Evolutionary conservation across 2,329 filamentous ascomycete species (phyloP), one percentile per base, ranked within the genome.

Genomic region (Rhinocladiella mackenziei): DNA sequence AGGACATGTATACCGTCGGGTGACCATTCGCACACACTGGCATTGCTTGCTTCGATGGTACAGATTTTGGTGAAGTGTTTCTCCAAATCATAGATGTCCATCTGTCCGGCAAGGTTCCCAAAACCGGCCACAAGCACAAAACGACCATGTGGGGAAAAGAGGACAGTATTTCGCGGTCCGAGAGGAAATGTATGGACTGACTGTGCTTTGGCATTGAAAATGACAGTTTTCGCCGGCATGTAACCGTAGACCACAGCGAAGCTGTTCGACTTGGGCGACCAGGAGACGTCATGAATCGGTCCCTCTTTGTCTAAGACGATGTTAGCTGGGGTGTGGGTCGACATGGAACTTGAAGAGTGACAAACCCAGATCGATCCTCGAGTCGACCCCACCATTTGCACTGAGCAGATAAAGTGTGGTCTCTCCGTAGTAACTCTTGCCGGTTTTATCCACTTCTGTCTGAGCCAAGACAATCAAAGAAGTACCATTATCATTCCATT

Each of bases 401-500:
- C 87, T 95, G 53, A 98, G 78, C 57, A 98, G 78, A 70, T 97
- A 97, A 62, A 98, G 81, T 54, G 87, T 97, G 7, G 92, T 97
- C 73, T 98, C 92, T 62, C 92, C 92, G 59, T 98, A 98, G 73
- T 98, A 98, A 70, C 88, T 96, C 80, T 97, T 97, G 69, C 94
- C 94, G 46, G 89, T 89, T 72, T 92, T 94, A 70, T 98, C 92
- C 41, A 97, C 92, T 53, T 98, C 92, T 22, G 92, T 98, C 73
- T 97, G 89, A 43, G 92, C 91, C 60, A 98, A 79, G 56, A 97
- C 91, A 61, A 98, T 85, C 63, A 97, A 69, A 64, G 84, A 91
- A 26, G 89, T 95, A 40, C 92, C 92, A 51, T 88, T 75, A 56
- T 84, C 80, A 69, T 98, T 98, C 92, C 92, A 98, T 73, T 96